Base-by-base conservation (phyloP, 352 stramenopile species). In the Phytopythium litorale region DNA sequence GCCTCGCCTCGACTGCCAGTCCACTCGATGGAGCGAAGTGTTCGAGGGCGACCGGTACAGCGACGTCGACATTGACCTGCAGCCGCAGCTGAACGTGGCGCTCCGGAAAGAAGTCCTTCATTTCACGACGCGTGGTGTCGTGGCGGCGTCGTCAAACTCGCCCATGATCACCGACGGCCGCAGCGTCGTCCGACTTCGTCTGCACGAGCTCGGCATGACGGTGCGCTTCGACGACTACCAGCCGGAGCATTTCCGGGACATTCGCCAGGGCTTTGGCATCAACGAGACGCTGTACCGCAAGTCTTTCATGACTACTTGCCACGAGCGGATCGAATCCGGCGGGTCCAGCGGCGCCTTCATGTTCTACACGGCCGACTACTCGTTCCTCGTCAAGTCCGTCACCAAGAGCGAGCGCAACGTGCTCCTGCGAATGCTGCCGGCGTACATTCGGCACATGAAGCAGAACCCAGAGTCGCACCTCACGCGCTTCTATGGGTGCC, bases 291-390 rank as follows among this genome's bases (percentile, higher is more conserved):
- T 79, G 25, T 96, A 96, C 67, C 79, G 79, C 46, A 86, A 88
- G 64, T 83, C 87, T 7, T 94, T 96, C 30, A 51, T 94, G 19
- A 64, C 81, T 2, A 96, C 88, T 0, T 92, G 82, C 60, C 86
- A 96, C 62, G 89, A 96, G 56, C 79, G 85, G 11, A 81, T 97
- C 49, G 62, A 89, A 60, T 89, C 81, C 9, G 87, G 88, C 0
- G 89, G 89, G 12, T 92, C 88, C n/a, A 92, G 76, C 52, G 89
- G 86, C 21, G 89, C 81, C 33, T 97, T 97, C 66, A 94, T 97
- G 81, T 97, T 97, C 65, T 96, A 91, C 67, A 96, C 87, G 9
- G 83, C 85, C 7, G 87, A 97, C 58, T 93, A 94, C 46, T 67
- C 81, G 4, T 97, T 90, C 55, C 67, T 97, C 45, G 87, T 97